Conservation (phyloP, 2,329 filamentous ascomycete genomes). For the Botrytis hyacinthi region DNA sequence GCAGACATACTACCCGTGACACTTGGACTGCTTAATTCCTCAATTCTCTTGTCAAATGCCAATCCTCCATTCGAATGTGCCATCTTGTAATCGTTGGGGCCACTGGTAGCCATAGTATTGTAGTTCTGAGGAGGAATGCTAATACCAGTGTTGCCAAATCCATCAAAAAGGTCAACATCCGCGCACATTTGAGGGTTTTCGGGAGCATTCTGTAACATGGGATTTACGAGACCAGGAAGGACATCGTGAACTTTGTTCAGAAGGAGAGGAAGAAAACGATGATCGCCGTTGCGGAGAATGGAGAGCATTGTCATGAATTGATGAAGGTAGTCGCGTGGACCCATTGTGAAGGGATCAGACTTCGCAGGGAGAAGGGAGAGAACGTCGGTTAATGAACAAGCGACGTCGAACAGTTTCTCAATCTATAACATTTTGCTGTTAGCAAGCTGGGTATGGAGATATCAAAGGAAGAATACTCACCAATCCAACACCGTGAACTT, state of each 20-base stretch:
- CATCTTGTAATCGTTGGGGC: conserved; percentile 35
- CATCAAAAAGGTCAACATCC: conserved; percentile 62
- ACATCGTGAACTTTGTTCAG: conserved; percentile 73
- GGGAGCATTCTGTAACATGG: conserved; percentile 58
- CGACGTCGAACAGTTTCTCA: conserved; percentile 77
- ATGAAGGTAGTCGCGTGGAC: conserved; percentile 71
- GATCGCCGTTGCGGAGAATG: conserved; percentile 69
- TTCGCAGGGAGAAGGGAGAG: conserved; percentile 63
- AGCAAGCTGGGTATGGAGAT: conserved; percentile 21
- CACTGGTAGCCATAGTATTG: conserved; percentile 29
- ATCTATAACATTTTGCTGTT: conserved; percentile 45
- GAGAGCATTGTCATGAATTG: conserved; percentile 67
- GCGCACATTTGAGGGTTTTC: conserved; percentile 45
- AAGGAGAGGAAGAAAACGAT: conserved; percentile 74
- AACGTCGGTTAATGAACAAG: conserved; percentile 70
- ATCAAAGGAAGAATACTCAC: conserved; percentile 47
- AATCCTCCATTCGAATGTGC: conserved; percentile 27
- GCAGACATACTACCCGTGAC: conserved; percentile 11
- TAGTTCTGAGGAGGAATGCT: conserved; percentile 39
- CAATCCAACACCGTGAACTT: conserved; percentile 71
- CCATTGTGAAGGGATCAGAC: conserved; percentile 60
- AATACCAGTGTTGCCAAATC: conserved; percentile 62
- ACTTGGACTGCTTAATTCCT: conserved; percentile 33
- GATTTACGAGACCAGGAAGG: conserved; percentile 60
- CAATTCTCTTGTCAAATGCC: conserved; percentile 33